Evolutionary conservation across 805 yeast genomes (phyloP).

Genomic region (Saccharomycopsis sp.): DNA sequence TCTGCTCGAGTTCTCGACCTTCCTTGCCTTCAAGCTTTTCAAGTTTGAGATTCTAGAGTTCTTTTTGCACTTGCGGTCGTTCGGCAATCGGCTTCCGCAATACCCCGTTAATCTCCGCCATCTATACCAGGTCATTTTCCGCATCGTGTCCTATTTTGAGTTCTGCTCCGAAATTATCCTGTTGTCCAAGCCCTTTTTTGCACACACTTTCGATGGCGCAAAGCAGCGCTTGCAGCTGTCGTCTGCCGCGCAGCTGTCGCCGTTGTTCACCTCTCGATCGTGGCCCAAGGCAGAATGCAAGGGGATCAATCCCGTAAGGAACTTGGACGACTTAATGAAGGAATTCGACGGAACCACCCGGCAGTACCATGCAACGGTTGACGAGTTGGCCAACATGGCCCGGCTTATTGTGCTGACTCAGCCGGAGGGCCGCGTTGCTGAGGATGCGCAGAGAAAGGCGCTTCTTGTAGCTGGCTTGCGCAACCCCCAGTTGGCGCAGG

Average conservation of each 20-base stretch:
- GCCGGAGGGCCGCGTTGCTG: background rate
- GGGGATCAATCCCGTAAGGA: background rate
- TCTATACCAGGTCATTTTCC: conserved; percentile 10
- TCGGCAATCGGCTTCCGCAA: conserved; percentile 7
- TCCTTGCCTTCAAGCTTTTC: conserved; percentile 18
- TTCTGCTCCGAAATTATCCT: conserved; percentile 10
- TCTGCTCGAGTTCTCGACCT: conserved; percentile 17
- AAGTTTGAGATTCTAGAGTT: conserved; percentile 19
- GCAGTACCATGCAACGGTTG: background rate
- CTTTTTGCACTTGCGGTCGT: conserved; percentile 17
- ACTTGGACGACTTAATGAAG: background rate
- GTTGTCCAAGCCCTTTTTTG: conserved; percentile 1
- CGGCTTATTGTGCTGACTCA: background rate
- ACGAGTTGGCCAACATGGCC: background rate
- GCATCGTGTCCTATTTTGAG: conserved; percentile 16
- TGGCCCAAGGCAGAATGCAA: background rate
- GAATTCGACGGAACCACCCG: background rate
- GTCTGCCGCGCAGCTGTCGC: too few species aligned
- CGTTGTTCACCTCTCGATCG: background rate
- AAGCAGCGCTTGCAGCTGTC: too few species aligned
- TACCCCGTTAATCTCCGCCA: conserved; percentile 13
- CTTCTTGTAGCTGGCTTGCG: background rate
- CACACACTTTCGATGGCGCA: too few species aligned
- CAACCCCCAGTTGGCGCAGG: background rate
- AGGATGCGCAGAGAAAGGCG: background rate